Base-by-base conservation (phyloP, 139 green algal species). In the Ulvella scutata region DNA sequence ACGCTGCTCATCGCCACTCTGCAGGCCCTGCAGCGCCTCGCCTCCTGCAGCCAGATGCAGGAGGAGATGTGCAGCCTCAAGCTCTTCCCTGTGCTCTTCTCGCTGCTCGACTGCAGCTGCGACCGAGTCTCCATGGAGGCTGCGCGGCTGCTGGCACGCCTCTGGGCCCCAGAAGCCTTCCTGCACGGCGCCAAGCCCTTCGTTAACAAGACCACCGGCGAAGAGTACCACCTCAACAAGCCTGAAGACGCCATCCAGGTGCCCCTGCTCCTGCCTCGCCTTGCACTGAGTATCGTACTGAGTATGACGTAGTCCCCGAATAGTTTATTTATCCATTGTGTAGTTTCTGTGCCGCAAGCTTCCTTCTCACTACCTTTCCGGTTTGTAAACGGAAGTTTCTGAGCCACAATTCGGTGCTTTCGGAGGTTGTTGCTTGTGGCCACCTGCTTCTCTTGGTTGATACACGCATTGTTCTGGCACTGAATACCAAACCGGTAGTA, bases 11-110 rank as follows among this genome's bases (percentile, higher is more conserved):
- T 92, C 17, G 81, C 82, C 0, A 81, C 87, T 23, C 85, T 95
- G 75, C 88, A 93, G 73, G 86, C 79, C 73, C 81, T 96, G 72
- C 84, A 91, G 80, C 88, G 91, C 7, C 79, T 96, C 43, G 80
- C 77, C 4, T 43, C 74, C 17, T 77, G 72, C n/a, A 75, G 77
- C 36, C 37, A 77, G 17, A 39, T 84, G 28, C 83, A 82, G 2
- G 72, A 81, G 37, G 61, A 74, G 37, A 74, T 92, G 28, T 77
- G 31, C 21, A 29, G 20, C 40, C 31, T 43, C 29, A 20, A 33
- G 28, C 78, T 83, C 44, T 61, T 91, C 39, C 4, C 37, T 43
- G 29, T 36, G n/a, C 20, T 78, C 2, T 90, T 90, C 82, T 80
- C 85, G 3, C 81, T 81, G 28, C 78, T 92, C 7, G 38, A 76